phyloP scores from a whole-genome alignment of 257 asterid species.

The Plectranthus barbatus region DNA sequence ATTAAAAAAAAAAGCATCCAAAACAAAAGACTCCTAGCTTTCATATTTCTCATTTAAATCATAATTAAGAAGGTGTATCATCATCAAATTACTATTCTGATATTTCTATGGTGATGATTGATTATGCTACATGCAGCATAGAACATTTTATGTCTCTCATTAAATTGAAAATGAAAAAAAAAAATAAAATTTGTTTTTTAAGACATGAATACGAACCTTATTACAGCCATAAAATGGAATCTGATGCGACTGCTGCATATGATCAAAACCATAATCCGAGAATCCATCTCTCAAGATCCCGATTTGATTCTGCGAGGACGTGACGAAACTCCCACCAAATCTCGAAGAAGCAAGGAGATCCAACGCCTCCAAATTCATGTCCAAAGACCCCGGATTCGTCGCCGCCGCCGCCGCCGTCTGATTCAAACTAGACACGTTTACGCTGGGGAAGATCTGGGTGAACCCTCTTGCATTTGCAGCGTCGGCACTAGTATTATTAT shows the following conservation, averaged over 20 bases:
- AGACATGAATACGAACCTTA: conserved; percentile 29
- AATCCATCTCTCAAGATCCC: conserved; percentile 21
- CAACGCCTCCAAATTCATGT: conserved; percentile 50
- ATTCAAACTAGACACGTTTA: conserved; percentile 30
- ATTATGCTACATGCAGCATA: conserved; percentile 6
- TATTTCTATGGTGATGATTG: neutral
- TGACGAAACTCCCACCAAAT: conserved; percentile 27
- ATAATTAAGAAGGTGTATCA: neutral
- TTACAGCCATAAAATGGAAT: conserved; percentile 24
- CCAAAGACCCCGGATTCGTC: conserved; percentile 20
- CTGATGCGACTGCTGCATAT: conserved; percentile 33
- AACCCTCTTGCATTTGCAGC: conserved; percentile 20
- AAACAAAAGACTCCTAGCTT: conserved; percentile 9
- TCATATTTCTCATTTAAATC: neutral
- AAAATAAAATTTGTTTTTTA: neutral
- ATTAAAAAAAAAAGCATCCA: neutral
- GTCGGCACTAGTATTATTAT: neutral
- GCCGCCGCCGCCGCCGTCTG: conserved; percentile 10
- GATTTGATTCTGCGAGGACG: conserved; percentile 26
- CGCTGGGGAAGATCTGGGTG: conserved; percentile 48
- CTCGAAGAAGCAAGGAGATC: conserved; percentile 68
- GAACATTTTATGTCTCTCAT: neutral
- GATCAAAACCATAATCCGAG: conserved; percentile 32
- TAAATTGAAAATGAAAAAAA: neutral
- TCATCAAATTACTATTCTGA: neutral